These are phyloP conservation scores for Rhodotorula sphaerocarpa DNA, from an alignment of 768 basidiomycete genomes.

Conservation along the genomic window DNA sequence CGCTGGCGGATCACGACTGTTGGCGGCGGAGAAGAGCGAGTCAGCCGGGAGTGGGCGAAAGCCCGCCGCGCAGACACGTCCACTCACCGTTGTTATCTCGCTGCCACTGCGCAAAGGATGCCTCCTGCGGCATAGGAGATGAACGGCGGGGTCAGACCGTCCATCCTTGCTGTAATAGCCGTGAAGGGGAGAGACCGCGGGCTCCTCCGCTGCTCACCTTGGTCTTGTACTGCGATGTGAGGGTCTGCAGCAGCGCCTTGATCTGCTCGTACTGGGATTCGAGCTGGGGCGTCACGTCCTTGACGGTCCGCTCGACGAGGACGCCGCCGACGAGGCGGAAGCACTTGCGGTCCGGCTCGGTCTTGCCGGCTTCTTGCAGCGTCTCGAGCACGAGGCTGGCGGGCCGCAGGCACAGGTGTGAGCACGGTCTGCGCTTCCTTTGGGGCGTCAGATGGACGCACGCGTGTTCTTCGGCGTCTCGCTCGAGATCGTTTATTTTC, in stretches of 20 bases:
- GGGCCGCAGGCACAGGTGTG: conserved; percentile 5
- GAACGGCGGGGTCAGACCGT: not conserved
- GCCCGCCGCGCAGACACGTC: too few species aligned
- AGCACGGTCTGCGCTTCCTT: not conserved
- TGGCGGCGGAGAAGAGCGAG: not conserved
- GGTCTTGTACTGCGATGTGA: conserved; percentile 77
- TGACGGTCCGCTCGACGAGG: conserved; percentile 88
- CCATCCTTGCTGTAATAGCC: too few species aligned
- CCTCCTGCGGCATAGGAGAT: conserved; percentile 6
- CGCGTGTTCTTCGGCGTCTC: conserved; percentile 92
- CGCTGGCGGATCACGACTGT: conserved; percentile 6
- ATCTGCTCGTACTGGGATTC: conserved; percentile 88
- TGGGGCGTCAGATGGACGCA: conserved; percentile 45
- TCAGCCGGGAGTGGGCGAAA: too few species aligned
- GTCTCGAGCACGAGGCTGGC: conserved; percentile 78
- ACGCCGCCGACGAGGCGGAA: conserved; percentile 94
- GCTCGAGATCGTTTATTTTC: conserved; percentile 76
- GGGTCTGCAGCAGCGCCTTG: conserved; percentile 63
- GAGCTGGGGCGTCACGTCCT: conserved; percentile 82
- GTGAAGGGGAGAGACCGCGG: not conserved
- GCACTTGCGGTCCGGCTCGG: conserved; percentile 85
- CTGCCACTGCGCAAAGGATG: conserved; percentile 24
- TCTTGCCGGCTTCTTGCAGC: conserved; percentile 67
- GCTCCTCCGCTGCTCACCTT: conserved; percentile 48
- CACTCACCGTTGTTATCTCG: conserved; percentile 28